A percentile compares a stretch with the other conserved stretches of the same genome.
These are phyloP conservation scores for Solanum hybrid DNA, from an alignment of 305 asterid genomes.

Conservation along the genomic window DNA sequence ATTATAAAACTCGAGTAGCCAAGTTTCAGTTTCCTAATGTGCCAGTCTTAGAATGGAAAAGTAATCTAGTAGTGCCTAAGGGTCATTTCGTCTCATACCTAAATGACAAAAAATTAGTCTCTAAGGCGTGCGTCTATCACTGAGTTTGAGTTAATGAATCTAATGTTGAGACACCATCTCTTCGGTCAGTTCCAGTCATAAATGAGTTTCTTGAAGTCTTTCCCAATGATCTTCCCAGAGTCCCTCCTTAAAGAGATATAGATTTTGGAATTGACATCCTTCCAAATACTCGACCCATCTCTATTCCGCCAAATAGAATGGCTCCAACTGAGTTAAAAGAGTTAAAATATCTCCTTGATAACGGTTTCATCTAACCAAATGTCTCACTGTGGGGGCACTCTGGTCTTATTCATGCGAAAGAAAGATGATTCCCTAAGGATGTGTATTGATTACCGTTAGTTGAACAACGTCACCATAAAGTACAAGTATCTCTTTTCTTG, in stretches of 20 bases:
- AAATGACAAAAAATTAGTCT: not conserved
- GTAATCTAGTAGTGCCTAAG: not conserved
- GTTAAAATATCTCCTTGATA: not conserved
- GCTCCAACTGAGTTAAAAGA: not conserved
- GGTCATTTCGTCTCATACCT: not conserved
- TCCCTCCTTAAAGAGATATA: not conserved
- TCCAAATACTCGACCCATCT: not conserved
- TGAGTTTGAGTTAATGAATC: not conserved
- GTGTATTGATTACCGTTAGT: no score
- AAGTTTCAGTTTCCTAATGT: not conserved
- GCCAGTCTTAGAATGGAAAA: not conserved
- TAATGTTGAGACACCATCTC: not conserved
- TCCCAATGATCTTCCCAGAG: not conserved
- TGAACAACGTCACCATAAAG: not conserved
- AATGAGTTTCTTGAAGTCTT: not conserved
- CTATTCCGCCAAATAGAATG: not conserved
- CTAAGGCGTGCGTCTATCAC: not conserved
- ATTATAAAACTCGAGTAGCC: not conserved
- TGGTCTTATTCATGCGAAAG: not conserved
- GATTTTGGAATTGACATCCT: not conserved
- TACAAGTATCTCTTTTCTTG: not conserved
- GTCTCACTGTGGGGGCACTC: not conserved
- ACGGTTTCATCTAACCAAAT: not conserved
- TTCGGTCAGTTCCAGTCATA: not conserved
- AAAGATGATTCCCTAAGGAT: not conserved